Conservation (phyloP, 331 rosid genomes). For the Pyrus hybrid region DNA sequence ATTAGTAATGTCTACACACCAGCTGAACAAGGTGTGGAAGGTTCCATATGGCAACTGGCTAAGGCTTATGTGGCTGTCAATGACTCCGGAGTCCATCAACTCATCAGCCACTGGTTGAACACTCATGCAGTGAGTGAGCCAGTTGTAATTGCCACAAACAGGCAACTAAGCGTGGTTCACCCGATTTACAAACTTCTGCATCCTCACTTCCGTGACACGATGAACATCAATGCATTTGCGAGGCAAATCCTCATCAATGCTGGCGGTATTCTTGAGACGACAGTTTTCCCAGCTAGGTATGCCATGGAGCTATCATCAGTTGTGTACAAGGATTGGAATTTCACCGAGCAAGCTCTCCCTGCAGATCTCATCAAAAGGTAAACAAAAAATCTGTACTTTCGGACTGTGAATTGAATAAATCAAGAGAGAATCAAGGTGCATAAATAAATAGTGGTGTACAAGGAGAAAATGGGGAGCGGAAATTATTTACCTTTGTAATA, state of each 20-base stretch:
- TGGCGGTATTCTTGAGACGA: conserved; percentile 52
- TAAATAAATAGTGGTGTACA: not conserved
- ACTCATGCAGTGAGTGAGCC: conserved; percentile 85
- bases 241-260: conserved; percentile 63
- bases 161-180: conserved; percentile 72
- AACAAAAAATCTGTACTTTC: not conserved
- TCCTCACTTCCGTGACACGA: conserved; percentile 80
- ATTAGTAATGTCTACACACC: conserved; percentile 45
- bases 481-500: not conserved
- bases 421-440: not conserved
- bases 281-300: conserved; percentile 60
- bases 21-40: conserved; percentile 45
- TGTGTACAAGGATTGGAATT: conserved; percentile 64
- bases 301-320: conserved; percentile 65
- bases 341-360: conserved; percentile 71
- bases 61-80: conserved; percentile 69
- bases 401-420: not conserved
- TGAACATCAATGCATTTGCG: conserved; percentile 72
- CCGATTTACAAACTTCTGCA: conserved; percentile 64
- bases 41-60: conserved; percentile 66
- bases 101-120: conserved; percentile 72
- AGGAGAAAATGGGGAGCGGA: not conserved
- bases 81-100: conserved; percentile 71
- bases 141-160: conserved; percentile 65
- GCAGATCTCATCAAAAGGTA: conserved; percentile 75